Base-by-base conservation (phyloP, 192 early-diverging fungal species). In the Backusella luteola region DNA sequence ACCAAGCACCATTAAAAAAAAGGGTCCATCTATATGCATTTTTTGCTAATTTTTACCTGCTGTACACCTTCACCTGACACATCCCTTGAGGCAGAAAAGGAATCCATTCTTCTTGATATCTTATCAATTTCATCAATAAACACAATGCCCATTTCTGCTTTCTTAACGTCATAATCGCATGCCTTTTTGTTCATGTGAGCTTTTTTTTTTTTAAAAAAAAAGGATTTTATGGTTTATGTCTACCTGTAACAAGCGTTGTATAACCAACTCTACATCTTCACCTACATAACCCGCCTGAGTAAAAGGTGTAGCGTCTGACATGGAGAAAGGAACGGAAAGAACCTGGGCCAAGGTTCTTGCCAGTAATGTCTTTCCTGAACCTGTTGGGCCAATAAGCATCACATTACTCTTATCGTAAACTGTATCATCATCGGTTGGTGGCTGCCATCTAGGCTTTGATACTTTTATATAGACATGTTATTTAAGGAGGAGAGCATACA, bases 51-150 rank as follows among this genome's bases (percentile, higher is more conserved):
- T 11, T 19, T 26, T 70, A 76, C 80, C 75, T 96, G 95, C 79
- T 96, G 95, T 34, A 96, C 95, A 19, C 95, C 95, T 81, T 96
- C 95, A 75, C 95, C 95, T n/a, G 94, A 95, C 0, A 96, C 95
- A 80, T 96, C 95, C 59, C 92, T 92, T 35, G 92, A 91, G 59
- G 91, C 89, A 0, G 91, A 89, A 75, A 86, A 85, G 4, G 91
- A 85, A 77, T 96, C 95, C 0, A 91, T 86, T 73, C 93, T 85
- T 67, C 91, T 85, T n/a, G 95, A 91, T 73, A 96, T 93, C 82
- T 96, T 96, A 86, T 96, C 95, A 66, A 96, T 94, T 80, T 96
- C 95, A 75, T 96, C 95, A 70, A 96, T 95, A 83, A 95, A 96
- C 26, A 96, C 90, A 69, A 96, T 94, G 0, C 95, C 95, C 11